Evolutionary conservation across 306 rosid species (phyloP), one percentile per base, ranked within the genome.

Genomic region (Vicia sativa): DNA sequence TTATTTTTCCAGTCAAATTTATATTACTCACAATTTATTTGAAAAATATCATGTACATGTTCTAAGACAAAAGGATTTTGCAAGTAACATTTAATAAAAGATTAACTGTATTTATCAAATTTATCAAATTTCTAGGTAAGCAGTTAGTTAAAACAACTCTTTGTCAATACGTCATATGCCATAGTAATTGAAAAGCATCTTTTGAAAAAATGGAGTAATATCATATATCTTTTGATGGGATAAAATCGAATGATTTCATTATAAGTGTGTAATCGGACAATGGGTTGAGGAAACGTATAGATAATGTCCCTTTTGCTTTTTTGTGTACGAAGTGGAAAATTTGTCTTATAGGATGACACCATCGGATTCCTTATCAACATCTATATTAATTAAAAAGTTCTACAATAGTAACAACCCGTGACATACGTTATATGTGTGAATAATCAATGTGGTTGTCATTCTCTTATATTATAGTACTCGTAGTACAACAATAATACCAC

Each of bases 361-460:
- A 68, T 50, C 15, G 65, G 65, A 52, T 68, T 62, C 69, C 69
- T 58, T 16, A 49, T 58, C 44, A 6, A n/a, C 19, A 42, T n/a
- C n/a, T 42, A 65, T 18, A 37, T 45, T 74, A 65, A 43, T 65
- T 45, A 69, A 69, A 76, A 69, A 34, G 43, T 52, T 60, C 61
- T 29, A 62, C 49, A 68, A 74, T 62, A 56, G 38, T 56, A 77
- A 46, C 49, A 52, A 44, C 74, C 74, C 69, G 65, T 71, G 77
- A 65, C 73, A 57, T 65, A 46, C 25, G 43, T 65, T 65, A 65
- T 71, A 38, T 56, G 34, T 61, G 42, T 44, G 49, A 65, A 71
- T 77, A 71, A 65, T 77, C 65, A 65, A 71, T 65, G 61, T 38
- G 65, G 12, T 61, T 72, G 56, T 41, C 54, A 46, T 15, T 46